Evolutionary conservation across 768 basidiomycete genomes (phyloP).

Genomic region (Podaxis rugospora): DNA sequence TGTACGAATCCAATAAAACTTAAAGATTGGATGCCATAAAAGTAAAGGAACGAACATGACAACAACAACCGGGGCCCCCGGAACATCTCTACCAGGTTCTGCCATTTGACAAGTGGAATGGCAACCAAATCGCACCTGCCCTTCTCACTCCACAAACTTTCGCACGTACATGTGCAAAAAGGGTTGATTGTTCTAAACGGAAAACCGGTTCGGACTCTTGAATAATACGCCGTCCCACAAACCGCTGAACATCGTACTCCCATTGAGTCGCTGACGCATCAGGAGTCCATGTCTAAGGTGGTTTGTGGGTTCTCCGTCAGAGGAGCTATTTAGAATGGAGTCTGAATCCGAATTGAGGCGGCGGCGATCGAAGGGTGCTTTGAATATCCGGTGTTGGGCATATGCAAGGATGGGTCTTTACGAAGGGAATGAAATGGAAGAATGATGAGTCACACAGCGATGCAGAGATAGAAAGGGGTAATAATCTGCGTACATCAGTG

Average conservation of each 20-base stretch:
- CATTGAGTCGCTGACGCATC: slow-evolving; percentile 15
- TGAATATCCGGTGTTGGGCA: slow-evolving; percentile 50
- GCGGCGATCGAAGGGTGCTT: slow-evolving; percentile 40
- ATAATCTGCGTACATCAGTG: slow-evolving; percentile 42
- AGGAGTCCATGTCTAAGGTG: slow-evolving; percentile 11
- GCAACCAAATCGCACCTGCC: not conserved
- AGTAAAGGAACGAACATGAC: not conserved
- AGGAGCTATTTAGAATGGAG: slow-evolving; percentile 11
- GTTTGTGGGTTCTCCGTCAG: not conserved
- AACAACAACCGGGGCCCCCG: not conserved
- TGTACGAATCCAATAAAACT: not conserved
- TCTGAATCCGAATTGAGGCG: not conserved
- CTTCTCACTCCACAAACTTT: slow-evolving; percentile 2
- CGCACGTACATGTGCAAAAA: not conserved
- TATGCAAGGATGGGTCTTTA: slow-evolving; percentile 48
- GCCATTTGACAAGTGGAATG: not conserved
- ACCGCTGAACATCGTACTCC: slow-evolving; percentile 19
- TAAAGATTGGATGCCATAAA: not conserved
- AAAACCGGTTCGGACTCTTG: slow-evolving; percentile 22
- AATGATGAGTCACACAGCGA: not conserved
- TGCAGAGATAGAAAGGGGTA: not conserved
- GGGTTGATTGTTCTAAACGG: slow-evolving; percentile 16
- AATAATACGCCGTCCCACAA: slow-evolving; percentile 23
- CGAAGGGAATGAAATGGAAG: slow-evolving; percentile 3
- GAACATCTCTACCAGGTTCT: not conserved